A percentile compares a stretch with the other conserved stretches of the same genome.
These are phyloP conservation scores for Beauveria asiatica DNA, from an alignment of 2,329 filamentous ascomycete genomes.

Conservation along the genomic window DNA sequence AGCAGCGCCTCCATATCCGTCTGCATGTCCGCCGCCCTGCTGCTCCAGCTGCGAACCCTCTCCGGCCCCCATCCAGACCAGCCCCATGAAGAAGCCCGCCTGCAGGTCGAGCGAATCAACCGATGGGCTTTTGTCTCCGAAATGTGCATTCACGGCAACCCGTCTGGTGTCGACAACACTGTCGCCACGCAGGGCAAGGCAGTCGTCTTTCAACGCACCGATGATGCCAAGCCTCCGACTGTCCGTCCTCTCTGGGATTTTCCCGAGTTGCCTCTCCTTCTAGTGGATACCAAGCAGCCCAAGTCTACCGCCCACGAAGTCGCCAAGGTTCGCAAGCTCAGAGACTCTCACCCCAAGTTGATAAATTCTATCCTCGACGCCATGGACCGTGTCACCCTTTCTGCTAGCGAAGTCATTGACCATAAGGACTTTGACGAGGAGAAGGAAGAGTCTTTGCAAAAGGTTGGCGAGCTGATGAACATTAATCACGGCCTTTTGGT, in stretches of 20 bases:
- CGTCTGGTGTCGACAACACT: constrained; percentile 94
- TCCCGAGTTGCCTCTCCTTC: constrained; percentile 79
- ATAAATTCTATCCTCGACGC: constrained; percentile 75
- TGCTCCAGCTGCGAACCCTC: constrained; percentile 80
- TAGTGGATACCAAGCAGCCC: constrained; percentile 81
- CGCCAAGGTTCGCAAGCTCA: constrained; percentile 70
- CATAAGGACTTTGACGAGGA: constrained; percentile 59
- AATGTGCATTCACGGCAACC: constrained; percentile 95
- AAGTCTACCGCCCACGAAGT: constrained; percentile 84
- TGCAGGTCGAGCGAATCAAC: constrained; percentile 93
- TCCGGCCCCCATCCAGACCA: constrained; percentile 90
- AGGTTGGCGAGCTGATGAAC: constrained; percentile 78
- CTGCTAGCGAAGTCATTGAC: constrained; percentile 45
- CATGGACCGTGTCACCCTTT: constrained; percentile 64
- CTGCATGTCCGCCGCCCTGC: constrained; percentile 73
- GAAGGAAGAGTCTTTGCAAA: constrained; percentile 55
- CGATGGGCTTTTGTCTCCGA: constrained; percentile 96
- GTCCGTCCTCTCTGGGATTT: constrained; percentile 78
- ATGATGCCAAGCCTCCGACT: constrained; percentile 67
- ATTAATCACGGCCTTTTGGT: constrained; percentile 91
- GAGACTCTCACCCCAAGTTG: constrained; percentile 62
- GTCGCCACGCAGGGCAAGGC: constrained; percentile 90
- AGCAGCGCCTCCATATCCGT: constrained; percentile 93
- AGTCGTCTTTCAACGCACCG: constrained; percentile 76
- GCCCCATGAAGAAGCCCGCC: constrained; percentile 73